A percentile compares a stretch with the other conserved stretches of the same genome.
Conservation (phyloP, 225 moss, liverwort and hornwort genomes). For the Antitrichia curtipendula region DNA sequence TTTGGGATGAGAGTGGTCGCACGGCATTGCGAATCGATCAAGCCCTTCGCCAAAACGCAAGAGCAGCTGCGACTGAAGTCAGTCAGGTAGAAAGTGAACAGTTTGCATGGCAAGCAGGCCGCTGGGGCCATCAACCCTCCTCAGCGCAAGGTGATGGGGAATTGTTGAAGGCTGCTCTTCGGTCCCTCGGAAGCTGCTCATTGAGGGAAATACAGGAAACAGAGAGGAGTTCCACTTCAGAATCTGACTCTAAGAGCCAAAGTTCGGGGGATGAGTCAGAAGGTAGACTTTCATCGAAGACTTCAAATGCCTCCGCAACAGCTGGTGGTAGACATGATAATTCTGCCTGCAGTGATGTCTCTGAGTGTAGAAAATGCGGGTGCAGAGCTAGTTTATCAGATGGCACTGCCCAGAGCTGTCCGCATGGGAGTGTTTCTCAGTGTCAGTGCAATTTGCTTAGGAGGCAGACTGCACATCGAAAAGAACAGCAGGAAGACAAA, state of each 20-base stretch:
- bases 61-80: slow-evolving; percentile 49
- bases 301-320: not conserved
- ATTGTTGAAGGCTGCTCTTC: slow-evolving; percentile 39
- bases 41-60: slow-evolving; percentile 26
- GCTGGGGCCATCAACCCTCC: slow-evolving; percentile 40
- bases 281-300: not conserved
- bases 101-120: slow-evolving; percentile 56
- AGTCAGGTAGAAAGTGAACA: slow-evolving; percentile 55
- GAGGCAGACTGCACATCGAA: not conserved
- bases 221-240: slow-evolving; percentile 1
- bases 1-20: slow-evolving; percentile 46
- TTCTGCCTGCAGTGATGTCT: not conserved
- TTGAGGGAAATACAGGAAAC: slow-evolving; percentile 14
- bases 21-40: slow-evolving; percentile 33
- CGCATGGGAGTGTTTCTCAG: not conserved
- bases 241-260: slow-evolving; percentile 23
- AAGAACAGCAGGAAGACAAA: not conserved
- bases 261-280: slow-evolving; percentile 34
- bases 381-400: not conserved
- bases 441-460: not conserved
- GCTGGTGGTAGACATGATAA: not conserved
- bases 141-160: slow-evolving; percentile 20
- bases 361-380: slow-evolving; percentile 3
- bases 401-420: not conserved
- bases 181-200: slow-evolving; percentile 23